Evolutionary conservation across 176 grass and related monocot species (phyloP), one percentile per base, ranked within the genome.

Genomic region (Cymbopogon citratus): DNA sequence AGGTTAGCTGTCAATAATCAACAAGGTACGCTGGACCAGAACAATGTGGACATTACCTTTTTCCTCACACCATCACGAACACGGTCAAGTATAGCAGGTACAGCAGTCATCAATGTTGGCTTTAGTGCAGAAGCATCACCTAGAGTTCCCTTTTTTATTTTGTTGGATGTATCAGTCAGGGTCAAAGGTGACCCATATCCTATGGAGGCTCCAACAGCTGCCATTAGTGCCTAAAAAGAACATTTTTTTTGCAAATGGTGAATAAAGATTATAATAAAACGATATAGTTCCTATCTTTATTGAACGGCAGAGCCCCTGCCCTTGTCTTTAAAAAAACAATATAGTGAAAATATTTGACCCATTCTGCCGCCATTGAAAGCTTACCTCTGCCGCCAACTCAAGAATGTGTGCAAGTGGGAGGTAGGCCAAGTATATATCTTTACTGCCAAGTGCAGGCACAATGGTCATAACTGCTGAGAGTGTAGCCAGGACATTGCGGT

Each of bases 351-450:
- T 19, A 80, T 67, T 79, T 66, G 31, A 41, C 41, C 67, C 24
- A 71, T 28, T 61, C 19, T 51, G 66, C 71, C 28, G 21, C 15
- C 24, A 77, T 64, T 31, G 23, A 73, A n/a, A 82, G 31, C 46
- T 81, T 5, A 95, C 92, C 92, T 98, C 92, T 78, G 91, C 92
- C 66, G 91, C 96, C 48, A 98, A 73, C 82, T 98, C 96, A 81
- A 98, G 91, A 90, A 98, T 91, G 77, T 98, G 96, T 77, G 96
- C 92, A 51, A 98, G 91, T 45, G 96, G 96, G 33, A 98, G 90
- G 83, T 93, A 98, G 38, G 90, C 92, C 76, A 95, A 78, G 85
- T 98, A 98, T 81, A 86, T 69, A 80, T 98, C 92, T 24, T 93
- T 98, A 31, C 48, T 91, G 43, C 92, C 87, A 21, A 98, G 79